Percentiles rank a stretch among this genome's conserved stretches.
These are phyloP conservation scores for Fusarium scirpi DNA, from an alignment of 2,329 filamentous ascomycete species.

Conservation along the genomic window DNA sequence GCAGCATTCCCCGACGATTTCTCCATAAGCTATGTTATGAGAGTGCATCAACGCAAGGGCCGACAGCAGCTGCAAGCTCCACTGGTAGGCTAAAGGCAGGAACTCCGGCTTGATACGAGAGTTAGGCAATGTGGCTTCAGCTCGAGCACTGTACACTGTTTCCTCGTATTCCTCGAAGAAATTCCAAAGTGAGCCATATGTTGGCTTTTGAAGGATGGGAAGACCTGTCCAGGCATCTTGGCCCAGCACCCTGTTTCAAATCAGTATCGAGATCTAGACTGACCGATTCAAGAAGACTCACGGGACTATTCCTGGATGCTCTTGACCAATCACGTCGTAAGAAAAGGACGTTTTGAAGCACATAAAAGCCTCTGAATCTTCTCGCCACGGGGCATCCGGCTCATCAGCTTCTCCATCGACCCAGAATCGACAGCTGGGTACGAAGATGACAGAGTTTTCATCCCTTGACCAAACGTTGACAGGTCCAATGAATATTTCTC, in stretches of 20 bases:
- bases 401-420: neutral
- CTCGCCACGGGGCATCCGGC: neutral
- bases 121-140: accelerated
- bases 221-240: conserved; percentile 8
- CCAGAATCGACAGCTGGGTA: neutral
- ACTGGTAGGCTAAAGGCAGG: neutral
- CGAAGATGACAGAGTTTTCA: neutral
- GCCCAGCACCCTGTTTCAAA: accelerated
- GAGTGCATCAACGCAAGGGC: neutral
- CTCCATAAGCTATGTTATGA: neutral
- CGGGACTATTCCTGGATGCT: neutral
- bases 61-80: neutral
- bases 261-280: neutral
- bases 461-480: neutral
- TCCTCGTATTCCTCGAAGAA: neutral
- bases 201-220: neutral
- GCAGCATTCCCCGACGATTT: accelerated
- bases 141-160: neutral
- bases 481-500: neutral
- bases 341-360: neutral
- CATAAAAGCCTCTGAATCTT: accelerated
- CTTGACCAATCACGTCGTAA: neutral
- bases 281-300: neutral
- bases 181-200: neutral
- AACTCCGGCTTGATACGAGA: neutral